Evolutionary conservation across 805 yeast species (phyloP).

Genomic region (Kurtzmaniella cleridarum): DNA sequence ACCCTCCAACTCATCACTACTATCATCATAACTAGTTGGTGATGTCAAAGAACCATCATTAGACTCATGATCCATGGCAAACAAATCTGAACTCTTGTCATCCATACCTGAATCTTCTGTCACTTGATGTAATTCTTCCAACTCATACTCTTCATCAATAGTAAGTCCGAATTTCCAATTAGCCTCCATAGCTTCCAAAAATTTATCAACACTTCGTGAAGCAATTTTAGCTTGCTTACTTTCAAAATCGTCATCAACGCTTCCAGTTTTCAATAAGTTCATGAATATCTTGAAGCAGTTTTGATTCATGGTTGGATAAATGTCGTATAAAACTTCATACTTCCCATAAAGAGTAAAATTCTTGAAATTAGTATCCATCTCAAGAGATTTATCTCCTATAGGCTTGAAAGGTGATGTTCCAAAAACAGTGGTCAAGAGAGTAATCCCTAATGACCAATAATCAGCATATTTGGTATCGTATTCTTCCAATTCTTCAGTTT

Average conservation of each 20-base stretch:
- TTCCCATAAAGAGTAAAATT: slow-evolving; percentile 34
- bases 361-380: slow-evolving; percentile 40
- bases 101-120: slow-evolving; percentile 1
- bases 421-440: slow-evolving; percentile 44
- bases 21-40: slow-evolving; percentile 1
- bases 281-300: slow-evolving; percentile 38
- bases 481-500: slow-evolving; percentile 6
- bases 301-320: slow-evolving; percentile 42
- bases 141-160: slow-evolving; percentile 39
- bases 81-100: slow-evolving; percentile 23
- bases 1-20: not conserved
- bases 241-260: slow-evolving; percentile 26
- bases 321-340: slow-evolving; percentile 41
- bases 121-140: slow-evolving; percentile 8
- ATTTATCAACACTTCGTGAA: slow-evolving; percentile 31
- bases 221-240: slow-evolving; percentile 17
- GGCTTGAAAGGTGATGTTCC: slow-evolving; percentile 51
- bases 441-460: slow-evolving; percentile 51
- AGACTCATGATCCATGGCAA: slow-evolving; percentile 28
- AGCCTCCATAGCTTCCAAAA: slow-evolving; percentile 23
- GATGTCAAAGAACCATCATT: slow-evolving; percentile 3
- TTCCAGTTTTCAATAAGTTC: slow-evolving; percentile 33
- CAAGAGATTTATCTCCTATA: slow-evolving; percentile 7
- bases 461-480: slow-evolving; percentile 47
- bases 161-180: slow-evolving; percentile 38